Percentiles rank a stretch among this genome's conserved stretches.
Conservation (phyloP, 768 basidiomycete species). For the Podaxis sp. region DNA sequence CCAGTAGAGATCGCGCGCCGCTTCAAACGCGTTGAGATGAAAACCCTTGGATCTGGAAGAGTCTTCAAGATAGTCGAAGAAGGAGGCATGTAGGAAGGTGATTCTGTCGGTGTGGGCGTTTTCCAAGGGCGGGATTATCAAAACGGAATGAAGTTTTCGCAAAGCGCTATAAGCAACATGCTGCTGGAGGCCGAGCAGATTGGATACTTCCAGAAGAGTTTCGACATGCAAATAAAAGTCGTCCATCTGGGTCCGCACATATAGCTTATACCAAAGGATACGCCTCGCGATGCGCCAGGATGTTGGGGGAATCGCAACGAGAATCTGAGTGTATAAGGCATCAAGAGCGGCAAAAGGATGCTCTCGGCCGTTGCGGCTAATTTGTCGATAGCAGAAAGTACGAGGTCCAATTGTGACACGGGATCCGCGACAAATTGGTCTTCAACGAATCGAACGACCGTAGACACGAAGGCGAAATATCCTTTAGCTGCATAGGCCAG, state of each 20-base stretch:
- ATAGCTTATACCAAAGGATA: background rate
- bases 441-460: background rate
- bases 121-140: background rate
- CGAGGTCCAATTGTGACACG: background rate
- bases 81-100: background rate
- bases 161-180: background rate
- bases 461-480: background rate
- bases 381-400: background rate
- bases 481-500: background rate
- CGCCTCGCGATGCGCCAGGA: too few relatives aligned
- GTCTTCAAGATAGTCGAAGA: background rate
- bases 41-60: background rate
- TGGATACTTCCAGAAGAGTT: background rate
- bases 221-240: too few relatives aligned
- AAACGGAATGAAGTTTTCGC: background rate
- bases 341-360: background rate
- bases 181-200: background rate
- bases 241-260: too few relatives aligned
- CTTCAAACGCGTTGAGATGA: background rate
- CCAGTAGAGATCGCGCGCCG: too few relatives aligned
- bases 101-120: background rate
- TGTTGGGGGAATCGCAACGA: background rate
- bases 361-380: too few relatives aligned
- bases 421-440: background rate
- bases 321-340: background rate